These are phyloP conservation scores for Fusarium sp. DNA, from an alignment of 2,329 filamentous ascomycete species.

Conservation along the genomic window DNA sequence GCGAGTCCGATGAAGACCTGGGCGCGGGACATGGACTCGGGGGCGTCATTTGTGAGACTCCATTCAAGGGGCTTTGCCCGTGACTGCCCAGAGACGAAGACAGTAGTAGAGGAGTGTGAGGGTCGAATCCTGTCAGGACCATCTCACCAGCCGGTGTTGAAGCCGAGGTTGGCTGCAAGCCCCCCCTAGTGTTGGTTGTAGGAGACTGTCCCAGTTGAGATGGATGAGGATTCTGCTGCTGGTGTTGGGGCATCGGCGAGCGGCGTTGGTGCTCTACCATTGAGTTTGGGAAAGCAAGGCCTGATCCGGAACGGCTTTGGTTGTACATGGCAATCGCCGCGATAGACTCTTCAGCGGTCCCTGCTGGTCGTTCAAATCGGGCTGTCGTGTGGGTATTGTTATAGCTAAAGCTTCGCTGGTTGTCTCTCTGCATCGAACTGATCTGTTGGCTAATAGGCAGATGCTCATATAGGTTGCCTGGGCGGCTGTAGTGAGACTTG, in stretches of 20 bases:
- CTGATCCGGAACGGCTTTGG: neutral
- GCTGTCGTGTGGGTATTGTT: constrained; percentile 8
- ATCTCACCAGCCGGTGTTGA: neutral
- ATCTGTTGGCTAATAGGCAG: neutral
- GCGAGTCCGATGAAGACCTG: constrained; percentile 5
- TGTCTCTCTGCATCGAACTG: neutral
- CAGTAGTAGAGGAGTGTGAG: constrained; percentile 7
- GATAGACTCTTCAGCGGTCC: constrained; percentile 30
- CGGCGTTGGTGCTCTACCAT: neutral
- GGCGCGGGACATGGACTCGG: constrained; percentile 38
- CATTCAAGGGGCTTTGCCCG: neutral
- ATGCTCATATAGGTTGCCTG: constrained; percentile 7
- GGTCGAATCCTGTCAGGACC: neutral
- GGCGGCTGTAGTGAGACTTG: neutral
- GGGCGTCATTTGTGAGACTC: constrained; percentile 19
- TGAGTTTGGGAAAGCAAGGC: neutral
- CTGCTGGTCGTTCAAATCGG: constrained; percentile 18
- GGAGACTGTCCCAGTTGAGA: neutral
- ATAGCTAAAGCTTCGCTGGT: constrained; percentile 1
- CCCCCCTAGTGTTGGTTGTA: neutral
- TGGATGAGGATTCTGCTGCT: neutral
- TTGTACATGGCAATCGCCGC: constrained; percentile 4
- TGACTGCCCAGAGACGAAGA: neutral
- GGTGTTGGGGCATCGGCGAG: neutral
- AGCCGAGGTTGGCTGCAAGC: neutral